Evolutionary conservation across 495 filamentous ascomycete species (phyloP).

Genomic region (Podospora anserina): DNA sequence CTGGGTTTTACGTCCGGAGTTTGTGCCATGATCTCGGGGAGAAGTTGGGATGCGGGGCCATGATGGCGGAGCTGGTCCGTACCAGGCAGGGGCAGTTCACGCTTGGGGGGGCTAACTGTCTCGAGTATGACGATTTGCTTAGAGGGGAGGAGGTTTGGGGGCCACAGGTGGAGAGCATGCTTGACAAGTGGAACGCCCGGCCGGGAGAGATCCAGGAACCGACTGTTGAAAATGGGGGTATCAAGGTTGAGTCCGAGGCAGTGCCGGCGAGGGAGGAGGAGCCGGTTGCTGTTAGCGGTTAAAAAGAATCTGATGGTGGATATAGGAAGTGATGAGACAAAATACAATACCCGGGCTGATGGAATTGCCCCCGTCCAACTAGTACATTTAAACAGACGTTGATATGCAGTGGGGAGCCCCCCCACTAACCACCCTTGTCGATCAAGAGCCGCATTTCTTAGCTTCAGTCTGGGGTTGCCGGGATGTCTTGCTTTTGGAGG

Average conservation of each 20-base stretch:
- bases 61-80: conserved; percentile 84
- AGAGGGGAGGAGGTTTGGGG: conserved; percentile 81
- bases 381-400: not conserved
- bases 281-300: not conserved
- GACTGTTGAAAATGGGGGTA: not conserved
- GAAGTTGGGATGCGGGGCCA: conserved; percentile 71
- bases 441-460: not conserved
- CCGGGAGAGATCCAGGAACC: not conserved
- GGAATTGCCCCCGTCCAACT: not conserved
- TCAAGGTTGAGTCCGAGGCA: not conserved
- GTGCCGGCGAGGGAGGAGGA: conserved; percentile 3
- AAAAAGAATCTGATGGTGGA: not conserved
- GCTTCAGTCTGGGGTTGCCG: not conserved
- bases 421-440: not conserved
- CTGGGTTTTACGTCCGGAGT: conserved; percentile 95
- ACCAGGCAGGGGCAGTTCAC: conserved; percentile 77
- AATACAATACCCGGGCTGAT: not conserved
- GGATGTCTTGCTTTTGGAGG: not conserved
- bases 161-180: conserved; percentile 63
- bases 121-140: conserved; percentile 78
- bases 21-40: conserved; percentile 88
- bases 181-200: conserved; percentile 38
- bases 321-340: not conserved
- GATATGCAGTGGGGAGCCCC: not conserved
- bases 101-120: conserved; percentile 60